These are phyloP conservation scores for Phanerochaete sordida DNA, from an alignment of 768 basidiomycete species.

Conservation along the genomic window DNA sequence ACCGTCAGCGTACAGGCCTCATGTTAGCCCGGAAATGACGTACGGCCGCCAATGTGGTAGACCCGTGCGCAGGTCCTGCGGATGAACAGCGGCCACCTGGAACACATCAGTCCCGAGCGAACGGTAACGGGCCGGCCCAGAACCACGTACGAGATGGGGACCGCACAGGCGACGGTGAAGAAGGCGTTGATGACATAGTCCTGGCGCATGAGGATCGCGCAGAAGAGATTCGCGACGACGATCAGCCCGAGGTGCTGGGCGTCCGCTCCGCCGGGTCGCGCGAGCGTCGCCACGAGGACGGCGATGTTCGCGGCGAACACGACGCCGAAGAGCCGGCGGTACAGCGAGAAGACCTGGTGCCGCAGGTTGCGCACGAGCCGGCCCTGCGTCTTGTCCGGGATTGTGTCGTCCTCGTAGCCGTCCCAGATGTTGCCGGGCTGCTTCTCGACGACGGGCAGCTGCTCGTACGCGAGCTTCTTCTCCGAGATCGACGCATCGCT, in stretches of 20 bases:
- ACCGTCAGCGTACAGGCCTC: no score
- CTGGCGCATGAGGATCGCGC: slow-evolving; percentile 40
- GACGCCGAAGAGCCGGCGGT: slow-evolving; percentile 51
- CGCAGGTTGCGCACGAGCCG: slow-evolving; percentile 49
- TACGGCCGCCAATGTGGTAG: slow-evolving; percentile 53
- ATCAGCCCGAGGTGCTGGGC: slow-evolving; percentile 31
- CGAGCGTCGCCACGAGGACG: slow-evolving; percentile 38
- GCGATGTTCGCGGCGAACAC: slow-evolving; percentile 49
- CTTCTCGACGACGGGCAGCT: slow-evolving; percentile 22
- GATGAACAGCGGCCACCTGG: slow-evolving; percentile 54
- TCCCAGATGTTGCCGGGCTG: slow-evolving; percentile 53
- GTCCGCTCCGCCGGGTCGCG: slow-evolving; percentile 21
- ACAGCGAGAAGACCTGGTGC: slow-evolving; percentile 51
- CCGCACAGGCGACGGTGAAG: slow-evolving; percentile 48
- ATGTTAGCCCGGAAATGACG: no score
- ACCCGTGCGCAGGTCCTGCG: slow-evolving; percentile 52
- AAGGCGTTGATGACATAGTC: slow-evolving; percentile 59
- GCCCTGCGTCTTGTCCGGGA: slow-evolving; percentile 51
- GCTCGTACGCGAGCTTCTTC: slow-evolving; percentile 22
- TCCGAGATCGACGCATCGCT: slow-evolving; percentile 28
- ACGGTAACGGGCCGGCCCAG: not conserved
- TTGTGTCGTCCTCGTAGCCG: slow-evolving; percentile 47
- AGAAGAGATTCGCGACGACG: slow-evolving; percentile 42
- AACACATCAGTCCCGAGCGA: slow-evolving; percentile 18
- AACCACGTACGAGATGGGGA: slow-evolving; percentile 42